Base-by-base conservation (phyloP, 140 eudicot genomes). In the Anethum foeniculum region DNA sequence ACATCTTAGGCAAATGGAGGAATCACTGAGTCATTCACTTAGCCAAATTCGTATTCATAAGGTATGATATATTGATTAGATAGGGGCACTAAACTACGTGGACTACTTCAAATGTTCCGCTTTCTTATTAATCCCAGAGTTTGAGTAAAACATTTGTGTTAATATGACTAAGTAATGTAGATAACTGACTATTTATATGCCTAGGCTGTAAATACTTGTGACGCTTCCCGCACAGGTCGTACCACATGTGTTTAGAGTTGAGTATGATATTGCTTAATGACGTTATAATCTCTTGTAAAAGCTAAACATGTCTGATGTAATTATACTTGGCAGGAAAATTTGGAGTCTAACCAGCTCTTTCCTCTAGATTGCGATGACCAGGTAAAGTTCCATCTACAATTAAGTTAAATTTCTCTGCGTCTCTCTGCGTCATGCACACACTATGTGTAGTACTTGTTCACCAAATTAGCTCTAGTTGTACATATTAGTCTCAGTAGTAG, bases 1-100 rank as follows among this genome's bases (percentile, higher is more conserved):
- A 71, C 93, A 90, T 62, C 93, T 92, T n/a, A 84, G 84, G 76
- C 93, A 85, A 83, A 90, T 94, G 98, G 96, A 94, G 82, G 88
- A 89, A 76, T 89, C 93, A 44, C 83, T 94, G 7, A 86, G 88
- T 77, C 93, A 88, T 67, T 86, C 96, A 48, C 96, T 94, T 80
- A 83, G 86, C 76, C 89, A 82, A 36, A 75, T 90, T 51, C 91
- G 81, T 71, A 79, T 86, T 44, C 88, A 84, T 36, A 94, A 94
- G 98, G 98, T 94, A 82, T n/a, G 68, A 60, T 76, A 14, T 19
- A 39, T 60, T n/a, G 18, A 23, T 62, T 25, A 11, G 8, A 75
- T 27, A 19, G 43, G 41, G 44, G 18, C 14, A 7, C 68, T 21
- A 3, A 5, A 48, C 41, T 13, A 60, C 28, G 27, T 75, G 41